These are phyloP conservation scores for Durio zibethinus DNA, from an alignment of 345 rosid genomes.

Conservation along the genomic window DNA sequence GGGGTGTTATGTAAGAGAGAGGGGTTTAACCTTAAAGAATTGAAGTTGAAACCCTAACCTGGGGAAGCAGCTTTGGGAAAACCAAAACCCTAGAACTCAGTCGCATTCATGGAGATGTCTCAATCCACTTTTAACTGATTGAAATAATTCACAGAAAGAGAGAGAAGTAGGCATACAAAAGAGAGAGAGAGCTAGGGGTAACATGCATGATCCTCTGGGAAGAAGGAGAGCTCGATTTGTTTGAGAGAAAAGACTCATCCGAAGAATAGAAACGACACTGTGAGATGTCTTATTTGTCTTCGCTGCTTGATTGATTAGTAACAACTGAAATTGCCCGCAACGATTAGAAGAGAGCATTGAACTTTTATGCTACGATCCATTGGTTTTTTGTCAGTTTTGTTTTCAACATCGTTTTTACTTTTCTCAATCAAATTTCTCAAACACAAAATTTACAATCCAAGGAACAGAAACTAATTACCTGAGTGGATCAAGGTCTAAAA, in stretches of 20 bases:
- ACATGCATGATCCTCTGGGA: slow-evolving; percentile 38
- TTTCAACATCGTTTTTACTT: not conserved
- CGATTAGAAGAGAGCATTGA: not conserved
- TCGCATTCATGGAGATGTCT: slow-evolving; percentile 13
- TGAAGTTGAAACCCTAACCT: slow-evolving; percentile 37
- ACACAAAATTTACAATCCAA: not conserved
- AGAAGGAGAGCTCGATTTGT: not conserved
- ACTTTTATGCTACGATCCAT: not conserved
- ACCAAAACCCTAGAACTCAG: slow-evolving; percentile 30
- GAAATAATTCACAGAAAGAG: not conserved
- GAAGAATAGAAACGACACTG: slow-evolving; percentile 9
- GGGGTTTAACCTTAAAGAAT: slow-evolving; percentile 3
- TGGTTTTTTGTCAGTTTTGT: not conserved
- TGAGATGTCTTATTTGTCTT: slow-evolving; percentile 14
- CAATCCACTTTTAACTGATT: slow-evolving; percentile 16
- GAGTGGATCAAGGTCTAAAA: not conserved
- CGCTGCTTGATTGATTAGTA: slow-evolving; percentile 18
- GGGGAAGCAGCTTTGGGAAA: slow-evolving; percentile 29
- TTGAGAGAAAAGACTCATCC: slow-evolving; percentile 16
- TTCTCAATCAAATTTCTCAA: not conserved
- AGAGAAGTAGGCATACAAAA: not conserved
- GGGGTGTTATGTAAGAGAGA: slow-evolving; percentile 5
- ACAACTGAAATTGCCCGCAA: not conserved
- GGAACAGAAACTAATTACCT: not conserved
- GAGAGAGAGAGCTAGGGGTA: not conserved